Conservation (phyloP, 192 early-diverging fungal genomes). For the Chytriomyces sp. region DNA sequence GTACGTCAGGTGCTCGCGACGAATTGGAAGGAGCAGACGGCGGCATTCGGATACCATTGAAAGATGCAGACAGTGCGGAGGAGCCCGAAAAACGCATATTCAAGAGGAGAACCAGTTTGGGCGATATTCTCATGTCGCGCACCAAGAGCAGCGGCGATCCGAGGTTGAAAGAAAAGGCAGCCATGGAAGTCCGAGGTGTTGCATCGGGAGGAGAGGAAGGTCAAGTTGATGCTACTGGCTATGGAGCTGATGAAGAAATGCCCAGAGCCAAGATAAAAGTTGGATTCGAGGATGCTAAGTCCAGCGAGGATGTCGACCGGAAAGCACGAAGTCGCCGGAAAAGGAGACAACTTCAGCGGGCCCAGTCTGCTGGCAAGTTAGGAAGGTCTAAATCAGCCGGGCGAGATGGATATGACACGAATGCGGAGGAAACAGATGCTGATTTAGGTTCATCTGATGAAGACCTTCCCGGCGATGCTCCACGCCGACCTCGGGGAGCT, state of each 20-base stretch:
- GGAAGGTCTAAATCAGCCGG: background rate
- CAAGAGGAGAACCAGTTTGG: slow-evolving; percentile 4
- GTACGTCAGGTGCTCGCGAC: background rate
- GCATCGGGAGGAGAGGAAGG: background rate
- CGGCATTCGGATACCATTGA: background rate
- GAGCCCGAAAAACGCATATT: background rate
- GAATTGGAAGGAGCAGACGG: background rate
- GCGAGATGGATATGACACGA: slow-evolving; percentile 4
- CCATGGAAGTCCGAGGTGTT: background rate
- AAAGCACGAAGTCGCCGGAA: slow-evolving; percentile 12
- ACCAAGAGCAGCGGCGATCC: background rate
- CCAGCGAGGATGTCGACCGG: slow-evolving; percentile 1
- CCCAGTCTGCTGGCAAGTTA: slow-evolving; percentile 8
- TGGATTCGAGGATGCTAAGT: background rate
- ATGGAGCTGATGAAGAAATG: background rate
- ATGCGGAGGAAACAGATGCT: background rate
- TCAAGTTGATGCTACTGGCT: background rate
- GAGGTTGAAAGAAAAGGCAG: background rate
- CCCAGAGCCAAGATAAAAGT: background rate
- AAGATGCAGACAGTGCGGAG: background rate
- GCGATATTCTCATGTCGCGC: background rate
- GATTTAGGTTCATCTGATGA: slow-evolving; percentile 18
- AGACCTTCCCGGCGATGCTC: background rate
- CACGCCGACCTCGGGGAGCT: no score
- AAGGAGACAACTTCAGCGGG: slow-evolving; percentile 7